These are phyloP conservation scores for Thoreauomyces humboldtii DNA, from an alignment of 192 early-diverging fungal species.

Conservation along the genomic window DNA sequence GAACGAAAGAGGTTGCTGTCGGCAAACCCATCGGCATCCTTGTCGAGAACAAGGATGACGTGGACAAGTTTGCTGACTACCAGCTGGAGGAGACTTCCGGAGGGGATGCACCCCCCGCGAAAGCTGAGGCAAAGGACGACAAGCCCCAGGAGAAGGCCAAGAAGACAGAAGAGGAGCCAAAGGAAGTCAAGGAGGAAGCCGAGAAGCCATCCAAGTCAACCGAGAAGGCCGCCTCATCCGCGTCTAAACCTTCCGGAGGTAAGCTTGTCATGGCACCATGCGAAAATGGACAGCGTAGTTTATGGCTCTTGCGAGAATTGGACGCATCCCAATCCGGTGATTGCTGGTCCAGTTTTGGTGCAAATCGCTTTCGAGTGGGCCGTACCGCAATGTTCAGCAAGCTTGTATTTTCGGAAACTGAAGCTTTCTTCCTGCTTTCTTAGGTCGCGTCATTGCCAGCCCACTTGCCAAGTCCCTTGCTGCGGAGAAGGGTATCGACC, in stretches of 20 bases:
- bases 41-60: conserved; percentile 84
- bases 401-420: not conserved
- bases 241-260: too few species aligned
- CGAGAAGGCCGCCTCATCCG: not conserved
- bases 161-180: not conserved
- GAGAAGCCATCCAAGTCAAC: not conserved
- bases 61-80: conserved; percentile 85
- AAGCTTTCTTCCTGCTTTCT: not conserved
- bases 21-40: conserved; percentile 86
- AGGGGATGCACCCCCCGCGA: conserved; percentile 1
- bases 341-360: too few species aligned
- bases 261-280: too few species aligned
- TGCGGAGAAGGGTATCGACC: conserved; percentile 73
- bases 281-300: too few species aligned
- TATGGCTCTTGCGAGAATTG: too few species aligned
- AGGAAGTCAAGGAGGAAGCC: not conserved
- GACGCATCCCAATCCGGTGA: too few species aligned
- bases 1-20: conserved; percentile 86
- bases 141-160: not conserved
- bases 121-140: conserved; percentile 12
- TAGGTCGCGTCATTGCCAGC: conserved; percentile 76
- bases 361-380: too few species aligned
- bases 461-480: conserved; percentile 86
- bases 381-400: too few species aligned
- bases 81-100: conserved; percentile 33